phyloP scores from a whole-genome alignment of 352 stramenopile genomes.

The Phytophthora kernoviae region DNA sequence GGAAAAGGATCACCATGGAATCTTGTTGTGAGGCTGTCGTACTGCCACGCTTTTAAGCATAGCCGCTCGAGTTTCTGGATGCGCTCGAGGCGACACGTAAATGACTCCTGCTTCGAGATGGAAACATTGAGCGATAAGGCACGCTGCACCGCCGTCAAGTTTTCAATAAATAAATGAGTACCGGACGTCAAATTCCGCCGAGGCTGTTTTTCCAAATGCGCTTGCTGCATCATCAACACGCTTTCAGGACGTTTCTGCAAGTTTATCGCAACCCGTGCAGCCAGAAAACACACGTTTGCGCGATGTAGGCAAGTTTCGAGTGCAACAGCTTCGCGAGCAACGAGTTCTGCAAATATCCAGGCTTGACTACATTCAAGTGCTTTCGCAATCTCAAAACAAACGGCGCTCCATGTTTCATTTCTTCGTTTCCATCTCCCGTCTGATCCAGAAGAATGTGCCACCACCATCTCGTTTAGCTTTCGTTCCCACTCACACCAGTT shows the following conservation, averaged over 20 bases:
- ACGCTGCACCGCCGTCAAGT: slow-evolving; percentile 42
- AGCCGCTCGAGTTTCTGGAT: slow-evolving; percentile 68
- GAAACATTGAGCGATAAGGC: slow-evolving; percentile 36
- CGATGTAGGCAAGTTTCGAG: slow-evolving; percentile 32
- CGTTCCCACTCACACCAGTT: slow-evolving; percentile 39
- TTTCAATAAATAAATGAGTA: slow-evolving; percentile 21
- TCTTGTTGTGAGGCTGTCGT: slow-evolving; percentile 43
- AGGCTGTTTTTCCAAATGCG: slow-evolving; percentile 27
- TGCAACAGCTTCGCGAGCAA: slow-evolving; percentile 26
- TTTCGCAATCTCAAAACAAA: slow-evolving; percentile 48
- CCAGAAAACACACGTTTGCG: slow-evolving; percentile 37
- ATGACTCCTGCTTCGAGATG: slow-evolving; percentile 44
- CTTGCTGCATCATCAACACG: slow-evolving; percentile 35
- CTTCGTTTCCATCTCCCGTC: slow-evolving; percentile 15
- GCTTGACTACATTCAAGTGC: slow-evolving; percentile 39
- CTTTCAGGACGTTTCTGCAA: slow-evolving; percentile 28
- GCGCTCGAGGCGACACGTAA: slow-evolving; percentile 43
- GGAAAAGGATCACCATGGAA: slow-evolving; percentile 49
- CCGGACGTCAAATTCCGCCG: neutral
- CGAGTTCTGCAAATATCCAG: slow-evolving; percentile 36
- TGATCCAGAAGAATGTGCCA: slow-evolving; percentile 9
- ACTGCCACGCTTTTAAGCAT: slow-evolving; percentile 61
- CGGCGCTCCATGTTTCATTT: slow-evolving; percentile 48
- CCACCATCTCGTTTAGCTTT: slow-evolving; percentile 20
- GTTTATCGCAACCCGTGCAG: slow-evolving; percentile 21